Base-by-base conservation (phyloP, 2,329 filamentous ascomycete species). In the Capronia americana region DNA sequence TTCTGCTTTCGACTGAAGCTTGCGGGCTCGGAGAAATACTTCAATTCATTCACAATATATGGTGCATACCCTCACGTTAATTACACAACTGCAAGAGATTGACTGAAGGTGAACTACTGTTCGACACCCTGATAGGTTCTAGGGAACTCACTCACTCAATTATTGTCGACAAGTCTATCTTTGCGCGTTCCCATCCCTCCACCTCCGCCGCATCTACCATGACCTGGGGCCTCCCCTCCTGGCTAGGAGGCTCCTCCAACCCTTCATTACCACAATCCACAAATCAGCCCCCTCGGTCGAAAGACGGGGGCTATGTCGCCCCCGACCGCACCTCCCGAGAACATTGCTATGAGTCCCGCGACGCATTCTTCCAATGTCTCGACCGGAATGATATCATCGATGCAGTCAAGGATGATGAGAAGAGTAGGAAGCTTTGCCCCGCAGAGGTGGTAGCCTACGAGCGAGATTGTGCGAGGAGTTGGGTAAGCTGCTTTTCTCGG, bases 321-420 rank as follows among this genome's bases (percentile, higher is more conserved):
- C 95, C 95, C n/a, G 91, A 92, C 76, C 90, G 94, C 70, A 87
- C 85, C 70, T 91, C 93, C 78, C 90, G 95, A 75, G 84, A 88
- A 74, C 84, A 86, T 75, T 99, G 95, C 87, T 99, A 94, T 91
- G 90, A 92, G 74, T 89, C 91, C 55, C 88, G 95, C 72, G 95
- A 99, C 81, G 80, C 81, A 69, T 98, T 95, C 85, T 98, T 96
- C 79, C 81, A 83, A 71, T 99, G 95, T 76, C 86, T 99, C 54
- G 93, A 98, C 80, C 85, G 86, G 71, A 85, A 93, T 82, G 82
- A 85, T 75, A 94, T 99, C 72, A 78, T 97, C 70, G 93, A 99
- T 79, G 86, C 87, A 59, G 83, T 92, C 66, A 70, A 80, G 74
- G 81, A 83, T 66, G 86, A 85, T 71, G 84, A 84, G 67, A 85